These are phyloP conservation scores for Cordyceps tenuipes DNA, from an alignment of 2,329 filamentous ascomycete genomes.

Conservation along the genomic window DNA sequence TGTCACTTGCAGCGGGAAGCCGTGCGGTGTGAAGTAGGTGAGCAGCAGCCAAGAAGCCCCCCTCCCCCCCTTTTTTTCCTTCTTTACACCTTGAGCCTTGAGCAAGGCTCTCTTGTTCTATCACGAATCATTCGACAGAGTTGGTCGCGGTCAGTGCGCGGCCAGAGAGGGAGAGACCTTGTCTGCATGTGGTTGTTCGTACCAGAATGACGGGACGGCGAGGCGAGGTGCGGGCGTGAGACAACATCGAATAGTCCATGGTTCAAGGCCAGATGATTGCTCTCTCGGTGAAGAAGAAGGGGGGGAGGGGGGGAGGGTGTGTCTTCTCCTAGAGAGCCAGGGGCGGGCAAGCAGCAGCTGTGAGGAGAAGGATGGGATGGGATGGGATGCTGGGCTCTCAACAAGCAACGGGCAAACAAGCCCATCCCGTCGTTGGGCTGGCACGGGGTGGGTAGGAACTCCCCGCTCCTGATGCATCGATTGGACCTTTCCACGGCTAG, in stretches of 20 bases:
- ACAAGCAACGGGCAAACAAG: neutral
- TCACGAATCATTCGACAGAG: neutral
- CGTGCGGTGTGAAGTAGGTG: neutral
- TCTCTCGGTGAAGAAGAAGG: neutral
- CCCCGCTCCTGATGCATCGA: neutral
- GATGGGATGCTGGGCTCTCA: neutral
- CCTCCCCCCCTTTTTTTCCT: neutral
- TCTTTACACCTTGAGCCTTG: too few species aligned
- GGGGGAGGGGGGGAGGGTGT: neutral
- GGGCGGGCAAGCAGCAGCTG: neutral
- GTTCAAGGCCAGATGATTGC: neutral
- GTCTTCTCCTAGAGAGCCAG: neutral
- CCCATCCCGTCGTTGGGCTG: neutral
- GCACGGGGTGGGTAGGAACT: neutral
- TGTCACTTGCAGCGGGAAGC: neutral
- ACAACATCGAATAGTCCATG: neutral
- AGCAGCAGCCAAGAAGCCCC: neutral
- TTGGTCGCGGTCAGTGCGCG: neutral
- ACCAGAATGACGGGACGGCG: slow-evolving; percentile 10
- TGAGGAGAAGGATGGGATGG: neutral
- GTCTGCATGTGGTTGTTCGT: neutral
- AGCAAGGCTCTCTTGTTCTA: neutral
- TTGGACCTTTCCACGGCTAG: neutral
- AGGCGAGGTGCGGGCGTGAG: neutral
- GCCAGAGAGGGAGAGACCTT: too few species aligned